Percentiles rank a stretch among this genome's conserved stretches.
phyloP scores from a whole-genome alignment of 768 basidiomycete genomes.

The Tulasnella sp. region DNA sequence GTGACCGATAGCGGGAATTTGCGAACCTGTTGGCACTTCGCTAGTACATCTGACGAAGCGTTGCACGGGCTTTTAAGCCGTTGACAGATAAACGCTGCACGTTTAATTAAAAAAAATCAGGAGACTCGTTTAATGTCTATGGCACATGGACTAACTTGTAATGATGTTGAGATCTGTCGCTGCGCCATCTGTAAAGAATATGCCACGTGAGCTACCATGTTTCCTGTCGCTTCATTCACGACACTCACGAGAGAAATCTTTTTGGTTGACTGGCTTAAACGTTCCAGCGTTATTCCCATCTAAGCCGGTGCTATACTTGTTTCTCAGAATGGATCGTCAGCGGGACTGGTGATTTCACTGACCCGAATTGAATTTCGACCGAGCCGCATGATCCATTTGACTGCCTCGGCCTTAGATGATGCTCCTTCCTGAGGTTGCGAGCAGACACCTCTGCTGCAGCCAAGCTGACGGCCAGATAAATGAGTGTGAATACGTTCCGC shows the following conservation, averaged over 20 bases:
- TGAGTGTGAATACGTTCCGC: background rate
- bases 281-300: slow-evolving; percentile 6
- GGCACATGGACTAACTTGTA: background rate
- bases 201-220: background rate
- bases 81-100: slow-evolving; percentile 6
- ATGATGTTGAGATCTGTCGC: background rate
- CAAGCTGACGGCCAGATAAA: background rate
- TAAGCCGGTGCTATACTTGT: background rate
- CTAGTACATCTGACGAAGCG: background rate
- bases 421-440: background rate
- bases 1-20: background rate
- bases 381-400: slow-evolving; percentile 1
- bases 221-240: background rate
- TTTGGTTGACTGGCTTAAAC: slow-evolving; percentile 6
- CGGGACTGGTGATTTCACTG: background rate
- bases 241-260: slow-evolving; percentile 6
- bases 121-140: background rate
- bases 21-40: background rate
- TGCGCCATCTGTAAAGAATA: background rate
- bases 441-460: background rate
- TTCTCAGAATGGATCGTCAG: background rate
- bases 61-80: background rate
- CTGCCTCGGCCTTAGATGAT: background rate
- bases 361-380: slow-evolving; percentile 3
- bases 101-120: background rate